Evolutionary conservation across 1,284 basidiomycete genomes (phyloP).

Genomic region (Moesziomyces parantarcticus): DNA sequence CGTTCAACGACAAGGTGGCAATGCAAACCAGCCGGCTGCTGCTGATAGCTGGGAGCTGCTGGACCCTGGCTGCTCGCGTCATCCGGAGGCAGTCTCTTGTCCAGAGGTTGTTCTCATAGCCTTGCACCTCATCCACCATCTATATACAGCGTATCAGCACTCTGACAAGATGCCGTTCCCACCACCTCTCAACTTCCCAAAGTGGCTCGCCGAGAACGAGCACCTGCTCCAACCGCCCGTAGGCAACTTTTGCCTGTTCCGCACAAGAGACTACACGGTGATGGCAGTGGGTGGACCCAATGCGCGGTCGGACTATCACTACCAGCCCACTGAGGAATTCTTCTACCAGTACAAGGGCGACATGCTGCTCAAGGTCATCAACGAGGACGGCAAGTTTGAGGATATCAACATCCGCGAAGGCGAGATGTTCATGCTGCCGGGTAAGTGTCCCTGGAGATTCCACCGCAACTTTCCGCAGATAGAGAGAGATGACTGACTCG

Average conservation of each 20-base stretch:
- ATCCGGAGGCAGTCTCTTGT: not conserved
- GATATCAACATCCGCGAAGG: constrained; percentile 92
- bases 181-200: constrained; percentile 66
- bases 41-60: not conserved
- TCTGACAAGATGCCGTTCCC: constrained; percentile 41
- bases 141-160: not conserved
- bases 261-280: constrained; percentile 61
- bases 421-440: constrained; percentile 91
- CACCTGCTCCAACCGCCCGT: constrained; percentile 66
- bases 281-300: constrained; percentile 67
- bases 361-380: constrained; percentile 85
- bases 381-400: constrained; percentile 82
- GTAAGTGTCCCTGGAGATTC: constrained; percentile 70
- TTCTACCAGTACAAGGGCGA: constrained; percentile 69
- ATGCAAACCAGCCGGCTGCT: not conserved
- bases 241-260: constrained; percentile 66
- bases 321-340: constrained; percentile 63
- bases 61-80: not conserved
- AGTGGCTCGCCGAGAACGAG: constrained; percentile 66
- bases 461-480: not conserved
- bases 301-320: constrained; percentile 64
- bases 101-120: no score
- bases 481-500: not conserved
- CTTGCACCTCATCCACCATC: not conserved
- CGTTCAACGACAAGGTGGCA: not conserved